These are phyloP conservation scores for Carallia brachiata DNA, from an alignment of 345 rosid species.

Conservation along the genomic window DNA sequence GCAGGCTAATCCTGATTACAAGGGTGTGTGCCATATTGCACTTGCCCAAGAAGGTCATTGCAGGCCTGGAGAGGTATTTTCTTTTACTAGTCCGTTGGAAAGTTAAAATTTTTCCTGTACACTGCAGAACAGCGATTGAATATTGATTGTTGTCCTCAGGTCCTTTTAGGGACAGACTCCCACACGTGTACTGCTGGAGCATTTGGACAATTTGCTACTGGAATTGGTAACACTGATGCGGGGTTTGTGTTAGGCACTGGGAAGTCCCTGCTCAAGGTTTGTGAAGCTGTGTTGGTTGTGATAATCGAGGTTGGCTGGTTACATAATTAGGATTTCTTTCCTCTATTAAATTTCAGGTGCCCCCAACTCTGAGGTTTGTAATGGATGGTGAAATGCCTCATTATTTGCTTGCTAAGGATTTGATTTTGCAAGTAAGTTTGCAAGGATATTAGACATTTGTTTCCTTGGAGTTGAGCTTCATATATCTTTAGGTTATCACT, in stretches of 20 bases:
- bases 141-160: constrained; percentile 40
- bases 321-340: constrained; percentile 1
- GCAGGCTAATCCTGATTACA: constrained; percentile 95
- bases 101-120: neutral
- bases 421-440: constrained; percentile 83
- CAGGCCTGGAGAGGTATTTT: constrained; percentile 95
- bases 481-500: neutral
- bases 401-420: constrained; percentile 88
- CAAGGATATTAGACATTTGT: constrained; percentile 5
- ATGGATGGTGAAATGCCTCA: constrained; percentile 97
- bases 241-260: constrained; percentile 92
- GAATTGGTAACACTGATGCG: constrained; percentile 98
- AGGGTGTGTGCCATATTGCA: constrained; percentile 97
- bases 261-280: constrained; percentile 88
- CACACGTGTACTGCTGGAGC: constrained; percentile 99
- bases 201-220: constrained; percentile 96
- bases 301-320: neutral
- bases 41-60: constrained; percentile 99
- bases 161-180: constrained; percentile 90
- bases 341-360: constrained; percentile 51
- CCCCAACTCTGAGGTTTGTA: constrained; percentile 86
- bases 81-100: neutral
- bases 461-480: neutral
- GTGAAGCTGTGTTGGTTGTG: constrained; percentile 8
- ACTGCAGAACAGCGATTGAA: neutral